Percentiles rank a stretch among this genome's conserved stretches.
These are phyloP conservation scores for Candida krabiensis DNA, from an alignment of 805 yeast genomes.

Conservation along the genomic window DNA sequence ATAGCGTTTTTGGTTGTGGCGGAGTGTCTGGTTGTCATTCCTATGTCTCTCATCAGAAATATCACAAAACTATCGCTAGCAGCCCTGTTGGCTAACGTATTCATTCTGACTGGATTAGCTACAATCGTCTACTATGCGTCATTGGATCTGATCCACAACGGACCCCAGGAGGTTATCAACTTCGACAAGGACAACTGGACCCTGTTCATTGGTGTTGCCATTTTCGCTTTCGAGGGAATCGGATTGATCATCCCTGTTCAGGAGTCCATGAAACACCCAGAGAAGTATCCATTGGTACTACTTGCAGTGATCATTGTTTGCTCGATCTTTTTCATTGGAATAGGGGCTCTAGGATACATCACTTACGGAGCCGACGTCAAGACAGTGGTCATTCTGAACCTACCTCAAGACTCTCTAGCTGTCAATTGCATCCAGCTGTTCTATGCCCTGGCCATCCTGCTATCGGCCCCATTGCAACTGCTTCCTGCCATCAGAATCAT, in stretches of 20 bases:
- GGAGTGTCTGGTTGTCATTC: constrained; percentile 61
- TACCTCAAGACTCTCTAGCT: constrained; percentile 64
- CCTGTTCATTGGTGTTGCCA: constrained; percentile 77
- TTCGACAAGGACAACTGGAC: constrained; percentile 65
- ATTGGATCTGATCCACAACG: constrained; percentile 42
- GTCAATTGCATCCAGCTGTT: constrained; percentile 68
- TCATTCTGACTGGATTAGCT: constrained; percentile 63
- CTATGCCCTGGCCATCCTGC: constrained; percentile 70
- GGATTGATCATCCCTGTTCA: constrained; percentile 81
- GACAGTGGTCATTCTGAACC: constrained; percentile 69
- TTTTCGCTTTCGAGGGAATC: constrained; percentile 86
- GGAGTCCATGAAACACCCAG: constrained; percentile 77
- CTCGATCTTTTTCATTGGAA: constrained; percentile 56
- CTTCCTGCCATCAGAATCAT: constrained; percentile 77
- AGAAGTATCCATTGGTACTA: constrained; percentile 67
- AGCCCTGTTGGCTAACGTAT: constrained; percentile 69
- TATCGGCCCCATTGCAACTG: constrained; percentile 78
- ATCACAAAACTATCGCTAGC: constrained; percentile 72
- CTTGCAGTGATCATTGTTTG: constrained; percentile 62
- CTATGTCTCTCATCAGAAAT: constrained; percentile 71
- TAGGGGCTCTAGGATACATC: constrained; percentile 68
- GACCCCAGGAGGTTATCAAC: constrained; percentile 51
- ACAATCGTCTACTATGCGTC: constrained; percentile 61
- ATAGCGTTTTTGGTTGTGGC: constrained; percentile 48
- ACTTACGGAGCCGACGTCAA: constrained; percentile 65